phyloP scores from a whole-genome alignment of 139 green algal genomes.

The Chloropicon primus region DNA sequence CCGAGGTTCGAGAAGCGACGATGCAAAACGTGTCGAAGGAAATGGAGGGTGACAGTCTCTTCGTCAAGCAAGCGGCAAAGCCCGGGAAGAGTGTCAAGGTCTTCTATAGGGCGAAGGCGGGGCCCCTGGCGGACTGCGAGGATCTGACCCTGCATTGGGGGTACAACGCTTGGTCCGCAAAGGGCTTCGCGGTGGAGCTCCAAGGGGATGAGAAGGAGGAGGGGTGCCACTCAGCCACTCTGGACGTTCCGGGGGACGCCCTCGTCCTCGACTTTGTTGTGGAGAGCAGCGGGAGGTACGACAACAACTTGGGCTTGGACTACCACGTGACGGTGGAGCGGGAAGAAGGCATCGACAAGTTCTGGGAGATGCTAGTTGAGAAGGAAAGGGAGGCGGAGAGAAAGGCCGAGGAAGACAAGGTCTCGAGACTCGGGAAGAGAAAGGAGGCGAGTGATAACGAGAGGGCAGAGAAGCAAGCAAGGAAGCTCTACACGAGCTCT shows the following conservation, averaged over 20 bases:
- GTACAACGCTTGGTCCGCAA: background rate
- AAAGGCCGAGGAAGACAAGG: background rate
- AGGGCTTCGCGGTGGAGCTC: background rate
- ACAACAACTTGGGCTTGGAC: constrained; percentile 12
- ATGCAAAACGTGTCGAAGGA: no score
- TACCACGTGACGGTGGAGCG: constrained; percentile 11
- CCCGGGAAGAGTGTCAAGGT: background rate
- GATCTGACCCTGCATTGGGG: background rate
- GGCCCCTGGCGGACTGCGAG: background rate
- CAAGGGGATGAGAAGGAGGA: background rate
- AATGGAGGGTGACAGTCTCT: background rate
- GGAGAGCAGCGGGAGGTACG: background rate
- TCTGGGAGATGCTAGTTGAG: background rate
- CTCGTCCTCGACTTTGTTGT: background rate
- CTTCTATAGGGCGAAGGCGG: background rate
- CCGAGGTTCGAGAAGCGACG: no score
- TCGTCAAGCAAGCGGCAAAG: background rate
- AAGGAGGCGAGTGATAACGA: no score
- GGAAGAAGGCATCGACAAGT: background rate
- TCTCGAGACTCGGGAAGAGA: background rate
- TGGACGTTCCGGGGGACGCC: background rate
- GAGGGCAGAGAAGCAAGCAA: background rate
- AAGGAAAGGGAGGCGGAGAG: background rate
- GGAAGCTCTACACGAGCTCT: background rate
- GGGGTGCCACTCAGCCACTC: background rate